Evolutionary conservation across 2,329 filamentous ascomycete species (phyloP).

Genomic region (Phoma sp.): DNA sequence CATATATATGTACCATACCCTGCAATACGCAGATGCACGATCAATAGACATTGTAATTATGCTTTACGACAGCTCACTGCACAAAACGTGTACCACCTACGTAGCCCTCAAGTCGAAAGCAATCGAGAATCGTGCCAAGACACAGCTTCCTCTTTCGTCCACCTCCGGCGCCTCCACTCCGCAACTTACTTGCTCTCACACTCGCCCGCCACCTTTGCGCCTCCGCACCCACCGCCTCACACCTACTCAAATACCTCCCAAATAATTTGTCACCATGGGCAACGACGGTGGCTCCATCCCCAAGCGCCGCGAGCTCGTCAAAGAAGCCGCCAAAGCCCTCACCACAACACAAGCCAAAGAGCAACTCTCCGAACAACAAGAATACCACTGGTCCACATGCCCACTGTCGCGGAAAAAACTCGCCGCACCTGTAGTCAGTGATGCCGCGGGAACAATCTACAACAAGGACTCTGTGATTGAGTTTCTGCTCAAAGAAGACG

Average conservation of each 20-base stretch:
- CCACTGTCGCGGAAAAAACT: slow-evolving; percentile 83
- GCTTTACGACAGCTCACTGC: too few relatives aligned
- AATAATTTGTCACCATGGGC: slow-evolving; percentile 68
- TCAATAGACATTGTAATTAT: background rate
- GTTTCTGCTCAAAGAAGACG: slow-evolving; percentile 65
- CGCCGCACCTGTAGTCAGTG: slow-evolving; percentile 79
- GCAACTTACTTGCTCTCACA: slow-evolving; percentile 16
- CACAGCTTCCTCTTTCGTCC: slow-evolving; percentile 12
- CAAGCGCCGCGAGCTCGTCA: slow-evolving; percentile 93
- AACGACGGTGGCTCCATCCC: slow-evolving; percentile 98
- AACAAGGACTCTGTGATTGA: slow-evolving; percentile 91
- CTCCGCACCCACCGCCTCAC: background rate
- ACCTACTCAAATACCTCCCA: background rate
- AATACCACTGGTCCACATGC: slow-evolving; percentile 86
- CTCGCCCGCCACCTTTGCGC: slow-evolving; percentile 6
- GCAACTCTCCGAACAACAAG: slow-evolving; percentile 81
- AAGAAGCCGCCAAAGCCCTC: slow-evolving; percentile 83
- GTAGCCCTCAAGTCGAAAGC: background rate
- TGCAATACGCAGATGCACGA: slow-evolving; percentile 3
- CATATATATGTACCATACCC: slow-evolving; percentile 14
- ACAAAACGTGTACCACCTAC: too few relatives aligned
- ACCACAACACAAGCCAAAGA: slow-evolving; percentile 90
- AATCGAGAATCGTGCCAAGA: slow-evolving; percentile 6
- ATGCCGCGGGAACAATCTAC: slow-evolving; percentile 84
- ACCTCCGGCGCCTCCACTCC: slow-evolving; percentile 29